phyloP scores from a whole-genome alignment of 331 rosid genomes.

The Saraca asoca region DNA sequence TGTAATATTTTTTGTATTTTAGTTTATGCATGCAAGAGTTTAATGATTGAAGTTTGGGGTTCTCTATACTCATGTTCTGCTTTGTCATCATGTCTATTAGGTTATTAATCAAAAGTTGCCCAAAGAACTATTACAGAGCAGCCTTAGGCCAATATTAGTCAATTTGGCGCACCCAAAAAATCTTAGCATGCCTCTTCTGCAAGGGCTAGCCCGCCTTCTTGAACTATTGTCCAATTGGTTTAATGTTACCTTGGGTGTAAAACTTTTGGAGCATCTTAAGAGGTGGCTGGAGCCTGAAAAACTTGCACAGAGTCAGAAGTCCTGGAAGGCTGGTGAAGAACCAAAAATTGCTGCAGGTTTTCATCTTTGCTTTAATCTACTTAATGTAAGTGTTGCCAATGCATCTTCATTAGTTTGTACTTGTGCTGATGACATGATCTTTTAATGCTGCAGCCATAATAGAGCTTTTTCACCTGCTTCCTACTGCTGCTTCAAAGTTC shows the following conservation, averaged over 20 bases:
- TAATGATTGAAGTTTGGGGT: background rate
- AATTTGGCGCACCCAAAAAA: slow-evolving; percentile 96
- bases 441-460: slow-evolving; percentile 79
- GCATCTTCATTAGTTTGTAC: slow-evolving; percentile 13
- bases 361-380: slow-evolving; percentile 29
- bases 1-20: background rate
- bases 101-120: slow-evolving; percentile 99
- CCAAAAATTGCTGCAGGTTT: slow-evolving; percentile 99
- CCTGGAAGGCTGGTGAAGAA: slow-evolving; percentile 99
- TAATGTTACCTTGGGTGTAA: slow-evolving; percentile 93
- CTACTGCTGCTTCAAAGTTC: slow-evolving; percentile 91
- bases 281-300: slow-evolving; percentile 99
- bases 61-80: slow-evolving; percentile 2
- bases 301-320: slow-evolving; percentile 89
- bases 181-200: slow-evolving; percentile 97
- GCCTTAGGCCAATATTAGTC: slow-evolving; percentile 97
- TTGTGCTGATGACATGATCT: slow-evolving; percentile 27
- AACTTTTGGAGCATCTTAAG: slow-evolving; percentile 89
- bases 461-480: slow-evolving; percentile 98
- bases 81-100: slow-evolving; percentile 43
- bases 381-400: slow-evolving; percentile 30
- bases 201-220: slow-evolving; percentile 96
- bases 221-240: slow-evolving; percentile 96
- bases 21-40: slow-evolving; percentile 28
- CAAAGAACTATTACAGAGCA: slow-evolving; percentile 91